Evolutionary conservation across 1,139 yeast genomes (phyloP).

Genomic region (Hyphopichia buzzinii): DNA sequence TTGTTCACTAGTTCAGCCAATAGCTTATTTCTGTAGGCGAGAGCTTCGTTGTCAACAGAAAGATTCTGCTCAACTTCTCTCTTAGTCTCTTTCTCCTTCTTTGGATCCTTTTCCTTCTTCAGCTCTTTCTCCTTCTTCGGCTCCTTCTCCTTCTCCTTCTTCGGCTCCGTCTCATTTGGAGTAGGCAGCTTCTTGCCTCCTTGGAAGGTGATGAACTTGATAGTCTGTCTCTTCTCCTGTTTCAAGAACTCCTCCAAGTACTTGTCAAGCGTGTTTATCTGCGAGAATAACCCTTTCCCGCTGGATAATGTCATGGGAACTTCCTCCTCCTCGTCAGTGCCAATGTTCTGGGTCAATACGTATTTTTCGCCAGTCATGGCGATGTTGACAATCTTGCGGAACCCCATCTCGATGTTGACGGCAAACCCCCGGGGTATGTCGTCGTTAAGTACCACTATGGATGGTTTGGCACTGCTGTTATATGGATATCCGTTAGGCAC

Average conservation of each 20-base stretch:
- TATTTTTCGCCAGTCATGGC: conserved; percentile 24
- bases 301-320: conserved; percentile 34
- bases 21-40: conserved; percentile 15
- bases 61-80: conserved; percentile 1
- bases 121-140: not conserved
- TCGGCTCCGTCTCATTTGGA: conserved; percentile 1
- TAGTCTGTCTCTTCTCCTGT: conserved; percentile 53
- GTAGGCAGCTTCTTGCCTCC: conserved; percentile 5
- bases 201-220: conserved; percentile 26
- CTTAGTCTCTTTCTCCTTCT: conserved; percentile 1
- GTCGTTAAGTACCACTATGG: conserved; percentile 54
- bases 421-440: conserved; percentile 76
- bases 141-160: not conserved
- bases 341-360: conserved; percentile 9
- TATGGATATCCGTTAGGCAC: conserved; percentile 59
- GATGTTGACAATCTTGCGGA: conserved; percentile 45
- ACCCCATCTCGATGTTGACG: conserved; percentile 65
- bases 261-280: conserved; percentile 54
- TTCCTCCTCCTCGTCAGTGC: conserved; percentile 17
- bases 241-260: conserved; percentile 57
- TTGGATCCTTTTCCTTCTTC: conserved; percentile 1
- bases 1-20: conserved; percentile 24
- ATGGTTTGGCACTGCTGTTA: conserved; percentile 31
- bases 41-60: conserved; percentile 9
- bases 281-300: conserved; percentile 50